Percentiles rank a stretch among this genome's conserved stretches.
These are phyloP conservation scores for Trypanosoma theileri DNA, from an alignment of 208 protist genomes.

Conservation along the genomic window DNA sequence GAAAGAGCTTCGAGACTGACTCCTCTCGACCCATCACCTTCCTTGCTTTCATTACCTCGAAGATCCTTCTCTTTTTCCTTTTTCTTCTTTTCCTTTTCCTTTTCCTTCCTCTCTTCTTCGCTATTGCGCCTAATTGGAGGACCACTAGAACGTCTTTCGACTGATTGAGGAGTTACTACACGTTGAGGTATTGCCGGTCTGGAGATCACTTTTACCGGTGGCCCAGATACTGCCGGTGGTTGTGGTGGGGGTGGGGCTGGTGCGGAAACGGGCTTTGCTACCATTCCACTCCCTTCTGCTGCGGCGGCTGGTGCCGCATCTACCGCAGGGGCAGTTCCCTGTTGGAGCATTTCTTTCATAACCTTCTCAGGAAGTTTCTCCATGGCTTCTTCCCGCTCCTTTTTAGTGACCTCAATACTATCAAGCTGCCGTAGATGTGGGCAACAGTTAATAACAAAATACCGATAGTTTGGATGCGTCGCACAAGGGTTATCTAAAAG, in stretches of 20 bases:
- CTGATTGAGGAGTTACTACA: no score
- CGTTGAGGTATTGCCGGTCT: no score
- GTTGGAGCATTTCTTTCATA: slow-evolving; percentile 64
- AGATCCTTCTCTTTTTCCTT: not conserved
- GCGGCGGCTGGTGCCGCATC: not conserved
- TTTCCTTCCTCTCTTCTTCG: slow-evolving; percentile 4
- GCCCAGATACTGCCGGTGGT: no score
- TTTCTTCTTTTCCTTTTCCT: slow-evolving; percentile 2
- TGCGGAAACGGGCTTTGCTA: not conserved
- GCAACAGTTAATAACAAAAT: slow-evolving; percentile 85
- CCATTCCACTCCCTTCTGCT: not conserved
- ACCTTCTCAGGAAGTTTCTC: slow-evolving; percentile 53
- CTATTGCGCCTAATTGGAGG: not conserved
- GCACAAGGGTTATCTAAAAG: slow-evolving; percentile 93
- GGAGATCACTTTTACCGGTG: no score
- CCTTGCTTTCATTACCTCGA: not conserved
- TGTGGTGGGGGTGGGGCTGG: no score
- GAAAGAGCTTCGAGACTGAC: not conserved
- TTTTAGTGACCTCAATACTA: slow-evolving; percentile 67
- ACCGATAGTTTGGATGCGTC: slow-evolving; percentile 76
- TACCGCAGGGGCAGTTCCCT: not conserved
- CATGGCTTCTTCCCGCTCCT: slow-evolving; percentile 57
- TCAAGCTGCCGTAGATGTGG: slow-evolving; percentile 86
- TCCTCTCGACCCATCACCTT: not conserved
- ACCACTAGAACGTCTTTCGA: not conserved